Conservation (phyloP, 306 rosid species). For the Ormosia emarginata region DNA sequence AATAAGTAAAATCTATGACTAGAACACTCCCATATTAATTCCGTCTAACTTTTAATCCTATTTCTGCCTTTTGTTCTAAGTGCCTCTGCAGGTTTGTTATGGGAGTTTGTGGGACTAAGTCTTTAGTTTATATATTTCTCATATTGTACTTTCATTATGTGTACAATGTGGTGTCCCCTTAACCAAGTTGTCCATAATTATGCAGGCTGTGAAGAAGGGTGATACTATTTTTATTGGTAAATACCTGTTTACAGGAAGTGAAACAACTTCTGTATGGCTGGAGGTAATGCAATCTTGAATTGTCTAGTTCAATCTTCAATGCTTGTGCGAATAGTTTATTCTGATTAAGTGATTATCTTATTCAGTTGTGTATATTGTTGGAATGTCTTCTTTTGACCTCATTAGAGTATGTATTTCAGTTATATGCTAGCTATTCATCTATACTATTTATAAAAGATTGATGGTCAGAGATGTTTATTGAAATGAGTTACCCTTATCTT, state of each 20-base stretch:
- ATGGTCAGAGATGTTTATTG: background rate
- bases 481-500: background rate
- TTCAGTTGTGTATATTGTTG: background rate
- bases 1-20: background rate
- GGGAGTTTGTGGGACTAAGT: background rate
- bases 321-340: background rate
- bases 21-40: background rate
- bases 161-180: background rate
- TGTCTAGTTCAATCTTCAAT: background rate
- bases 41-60: background rate
- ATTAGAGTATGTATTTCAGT: background rate
- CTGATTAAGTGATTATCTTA: background rate
- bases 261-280: slow-evolving; percentile 42
- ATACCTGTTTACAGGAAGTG: slow-evolving; percentile 41
- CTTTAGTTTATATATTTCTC: background rate
- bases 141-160: background rate
- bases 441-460: background rate
- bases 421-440: background rate
- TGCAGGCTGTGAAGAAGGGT: slow-evolving; percentile 46
- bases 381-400: background rate
- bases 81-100: background rate
- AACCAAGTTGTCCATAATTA: slow-evolving; percentile 1
- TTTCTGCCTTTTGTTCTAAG: background rate
- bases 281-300: slow-evolving; percentile 32
- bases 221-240: slow-evolving; percentile 42